Evolutionary conservation across 768 basidiomycete genomes (phyloP), one percentile per base, ranked within the genome.

Genomic region (Suillus weaverae): DNA sequence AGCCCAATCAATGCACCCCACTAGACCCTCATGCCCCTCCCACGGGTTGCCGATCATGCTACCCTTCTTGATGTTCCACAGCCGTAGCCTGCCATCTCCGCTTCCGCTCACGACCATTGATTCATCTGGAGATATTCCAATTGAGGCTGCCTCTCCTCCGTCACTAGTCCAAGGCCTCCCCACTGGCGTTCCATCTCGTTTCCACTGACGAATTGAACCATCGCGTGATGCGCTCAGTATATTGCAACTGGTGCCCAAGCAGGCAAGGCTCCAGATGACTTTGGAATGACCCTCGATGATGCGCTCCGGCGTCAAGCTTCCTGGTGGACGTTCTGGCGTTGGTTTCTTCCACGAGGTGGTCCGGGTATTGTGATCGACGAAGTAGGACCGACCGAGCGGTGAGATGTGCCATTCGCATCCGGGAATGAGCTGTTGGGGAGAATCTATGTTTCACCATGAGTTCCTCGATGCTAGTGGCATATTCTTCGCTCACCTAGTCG

Each of bases 1-100:
- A 26, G 71, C 67, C 38, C 70, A 67, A 22, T 59, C 67, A 11
- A 69, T 32, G 18, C 59, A 38, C 11, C 13, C 22, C 10, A 66
- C 61, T 1, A 60, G 10, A 3, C 14, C 46, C 1, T n/a, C 61
- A 30, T 67, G 57, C n/a, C 54, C 53, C 13, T 55, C n/a, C 54
- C 35, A 55, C 6, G n/a, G 35, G 11, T 55, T 7, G 3, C 54
- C 54, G 6, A 55, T 13, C n/a, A 36, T 0, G 13, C 35, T 55
- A 6, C 33, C 54, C 20, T 36, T n/a, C 7, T 7, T 36, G n/a
- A 55, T 36, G 11, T 55, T 35, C 54, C 54, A 55, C 6, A 35
- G n/a, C n/a, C 54, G n/a, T 36, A 55, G 20, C n/a, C 13, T 55
- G n/a, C n/a, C 13, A 13, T 55, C 54, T 36, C 0, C 3, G 1